Conservation (phyloP, 441 rosid species). For the Sinapis alba region DNA sequence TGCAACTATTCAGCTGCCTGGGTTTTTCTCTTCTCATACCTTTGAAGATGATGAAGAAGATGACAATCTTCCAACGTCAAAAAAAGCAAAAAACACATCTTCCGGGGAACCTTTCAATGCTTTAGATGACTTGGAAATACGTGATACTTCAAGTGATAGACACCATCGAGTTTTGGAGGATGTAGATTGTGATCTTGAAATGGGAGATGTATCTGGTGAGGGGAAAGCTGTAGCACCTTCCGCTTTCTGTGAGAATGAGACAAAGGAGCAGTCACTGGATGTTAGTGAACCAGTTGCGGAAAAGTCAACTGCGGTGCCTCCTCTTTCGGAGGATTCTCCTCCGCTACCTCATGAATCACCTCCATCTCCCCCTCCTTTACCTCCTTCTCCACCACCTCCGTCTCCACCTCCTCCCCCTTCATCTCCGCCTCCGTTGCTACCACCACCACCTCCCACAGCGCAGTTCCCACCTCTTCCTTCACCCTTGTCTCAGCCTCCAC, state of each 20-base stretch:
- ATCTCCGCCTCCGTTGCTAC: conserved; percentile 50
- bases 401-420: conserved; percentile 52
- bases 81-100: conserved; percentile 45
- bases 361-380: conserved; percentile 87
- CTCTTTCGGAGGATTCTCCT: conserved; percentile 71
- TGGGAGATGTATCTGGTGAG: conserved; percentile 90
- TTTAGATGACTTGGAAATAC: conserved; percentile 53
- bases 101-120: conserved; percentile 44
- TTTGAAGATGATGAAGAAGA: conserved; percentile 78
- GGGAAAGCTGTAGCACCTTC: conserved; percentile 55
- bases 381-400: conserved; percentile 71
- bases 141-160: conserved; percentile 62
- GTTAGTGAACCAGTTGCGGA: conserved; percentile 44
- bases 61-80: conserved; percentile 53
- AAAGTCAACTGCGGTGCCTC: conserved; percentile 44
- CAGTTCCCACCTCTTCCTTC: conserved; percentile 43
- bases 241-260: conserved; percentile 47
- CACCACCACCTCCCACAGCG: conserved; percentile 51
- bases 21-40: conserved; percentile 63
- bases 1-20: conserved; percentile 92
- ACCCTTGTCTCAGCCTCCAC: conserved; percentile 53
- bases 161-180: conserved; percentile 78
- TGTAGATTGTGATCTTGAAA: conserved; percentile 93
- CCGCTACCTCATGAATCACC: conserved; percentile 89
- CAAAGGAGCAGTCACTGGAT: conserved; percentile 43